Evolutionary conservation across 1,139 yeast genomes (phyloP), one percentile per base, ranked within the genome.

Genomic region (Scheffersomyces lignicola): DNA sequence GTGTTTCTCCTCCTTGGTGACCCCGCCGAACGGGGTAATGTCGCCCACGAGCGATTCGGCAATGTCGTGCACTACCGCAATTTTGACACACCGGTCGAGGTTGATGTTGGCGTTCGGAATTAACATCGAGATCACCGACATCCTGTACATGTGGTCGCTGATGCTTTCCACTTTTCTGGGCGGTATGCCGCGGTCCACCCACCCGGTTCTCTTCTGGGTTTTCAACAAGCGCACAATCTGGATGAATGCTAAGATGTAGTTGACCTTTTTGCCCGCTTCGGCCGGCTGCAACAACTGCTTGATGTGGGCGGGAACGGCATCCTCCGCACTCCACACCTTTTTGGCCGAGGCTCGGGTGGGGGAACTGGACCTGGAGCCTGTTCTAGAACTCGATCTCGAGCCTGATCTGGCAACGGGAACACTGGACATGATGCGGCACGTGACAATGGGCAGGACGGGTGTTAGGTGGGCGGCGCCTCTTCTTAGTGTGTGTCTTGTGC

Each of bases 1-100:
- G 54, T 88, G 95, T 58, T 92, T 92, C 48, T 77, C 83, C 12
- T 48, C 45, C 52, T 83, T 83, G 29, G 78, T 60, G n/a, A 86
- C 78, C 0, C 73, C 75, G 42, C 82, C 95, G 51, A 76, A 77
- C 10, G 98, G 98, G 1, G 96, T 89, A 38, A 92, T 88, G 57
- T 92, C 98, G 10, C 97, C 97, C 8, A 92, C 97, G 24, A 92
- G 65, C 5, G 90, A 64, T 64, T 92, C 98, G 8, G 98, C 97
- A 53, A 92, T 83, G 58, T 92, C 98, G 60, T 92, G 98, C 27
- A 89, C 81, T 30, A 89, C 66, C 1, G 97, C 89, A 35, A 92
- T 89, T 58, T 86, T 83, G 35, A 82, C 84, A 68, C 97, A 89
- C 47, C 77, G 80, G 61, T 47, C 63, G 26, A 58, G 53, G 41